These are phyloP conservation scores for Moricandia moricandioides DNA, from an alignment of 345 rosid species.

Conservation along the genomic window DNA sequence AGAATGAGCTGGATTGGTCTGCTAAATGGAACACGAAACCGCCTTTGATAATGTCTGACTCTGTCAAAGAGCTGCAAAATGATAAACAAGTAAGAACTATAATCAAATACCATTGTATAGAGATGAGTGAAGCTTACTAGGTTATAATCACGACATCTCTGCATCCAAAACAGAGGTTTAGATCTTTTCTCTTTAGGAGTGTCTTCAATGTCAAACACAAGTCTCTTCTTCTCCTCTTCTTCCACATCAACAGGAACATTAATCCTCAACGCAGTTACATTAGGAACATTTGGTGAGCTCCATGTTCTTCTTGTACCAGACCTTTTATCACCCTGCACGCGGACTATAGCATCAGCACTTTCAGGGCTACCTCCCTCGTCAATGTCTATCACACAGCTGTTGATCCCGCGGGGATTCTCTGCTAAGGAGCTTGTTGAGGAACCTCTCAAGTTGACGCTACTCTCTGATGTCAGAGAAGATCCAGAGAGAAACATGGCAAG, in stretches of 20 bases:
- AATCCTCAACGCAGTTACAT: conserved; percentile 56
- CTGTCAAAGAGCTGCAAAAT: conserved; percentile 47
- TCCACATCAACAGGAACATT: conserved; percentile 23
- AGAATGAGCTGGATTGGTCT: conserved; percentile 65
- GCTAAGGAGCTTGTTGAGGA: not conserved
- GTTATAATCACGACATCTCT: conserved; percentile 51
- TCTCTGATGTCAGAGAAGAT: conserved; percentile 37
- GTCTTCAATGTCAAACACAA: conserved; percentile 41
- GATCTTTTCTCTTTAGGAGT: conserved; percentile 71
- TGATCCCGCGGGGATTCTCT: not conserved
- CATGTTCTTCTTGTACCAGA: conserved; percentile 51
- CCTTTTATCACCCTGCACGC: conserved; percentile 12
- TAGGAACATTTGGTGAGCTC: conserved; percentile 54
- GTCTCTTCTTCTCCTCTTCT: conserved; percentile 31
- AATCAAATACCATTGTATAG: not conserved
- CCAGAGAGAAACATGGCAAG: conserved; percentile 81
- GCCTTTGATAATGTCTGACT: conserved; percentile 47
- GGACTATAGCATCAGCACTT: conserved; percentile 22
- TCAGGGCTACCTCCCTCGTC: conserved; percentile 35
- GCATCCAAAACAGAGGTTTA: conserved; percentile 56
- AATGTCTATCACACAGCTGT: conserved; percentile 27
- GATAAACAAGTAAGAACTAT: conserved; percentile 13
- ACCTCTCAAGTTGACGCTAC: conserved; percentile 4
- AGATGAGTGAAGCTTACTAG: conserved; percentile 39
- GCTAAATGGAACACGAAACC: conserved; percentile 44